These are phyloP conservation scores for Spinacia oleracea DNA, from an alignment of 179 eudicot genomes.

Conservation along the genomic window DNA sequence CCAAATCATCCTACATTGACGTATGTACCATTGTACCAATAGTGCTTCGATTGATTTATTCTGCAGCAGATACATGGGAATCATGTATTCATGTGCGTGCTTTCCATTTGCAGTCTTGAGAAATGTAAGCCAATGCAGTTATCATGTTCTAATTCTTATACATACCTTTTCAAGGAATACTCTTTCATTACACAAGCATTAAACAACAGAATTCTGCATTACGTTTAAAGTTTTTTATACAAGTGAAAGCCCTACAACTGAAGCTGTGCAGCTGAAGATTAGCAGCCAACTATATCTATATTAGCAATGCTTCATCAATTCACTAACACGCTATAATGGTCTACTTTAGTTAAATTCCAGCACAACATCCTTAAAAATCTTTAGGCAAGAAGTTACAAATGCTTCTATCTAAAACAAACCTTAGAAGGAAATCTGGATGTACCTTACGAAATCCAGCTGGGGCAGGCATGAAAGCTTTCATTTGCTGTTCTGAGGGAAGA, in stretches of 20 bases:
- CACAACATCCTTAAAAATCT: neutral
- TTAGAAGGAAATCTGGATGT: slow-evolving; percentile 14
- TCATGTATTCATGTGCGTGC: neutral
- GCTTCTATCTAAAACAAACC: neutral
- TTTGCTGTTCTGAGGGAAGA: slow-evolving; percentile 95
- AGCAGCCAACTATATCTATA: neutral
- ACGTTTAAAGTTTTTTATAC: neutral
- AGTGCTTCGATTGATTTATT: neutral
- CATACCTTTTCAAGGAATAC: neutral
- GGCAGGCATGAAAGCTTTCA: slow-evolving; percentile 82
- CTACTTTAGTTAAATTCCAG: neutral
- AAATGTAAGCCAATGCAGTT: neutral
- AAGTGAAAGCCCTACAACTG: neutral
- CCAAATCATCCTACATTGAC: neutral
- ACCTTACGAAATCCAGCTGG: slow-evolving; percentile 89
- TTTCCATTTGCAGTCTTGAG: neutral
- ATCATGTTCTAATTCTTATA: neutral
- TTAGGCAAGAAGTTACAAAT: neutral
- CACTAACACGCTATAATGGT: neutral
- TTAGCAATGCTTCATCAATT: neutral
- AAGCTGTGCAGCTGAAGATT: neutral
- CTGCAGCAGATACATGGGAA: neutral
- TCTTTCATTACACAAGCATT: neutral
- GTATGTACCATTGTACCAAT: neutral
- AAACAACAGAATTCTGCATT: neutral